Evolutionary conservation across 495 filamentous ascomycete species (phyloP), one percentile per base, ranked within the genome.

Genomic region (Penicillium arizonense): DNA sequence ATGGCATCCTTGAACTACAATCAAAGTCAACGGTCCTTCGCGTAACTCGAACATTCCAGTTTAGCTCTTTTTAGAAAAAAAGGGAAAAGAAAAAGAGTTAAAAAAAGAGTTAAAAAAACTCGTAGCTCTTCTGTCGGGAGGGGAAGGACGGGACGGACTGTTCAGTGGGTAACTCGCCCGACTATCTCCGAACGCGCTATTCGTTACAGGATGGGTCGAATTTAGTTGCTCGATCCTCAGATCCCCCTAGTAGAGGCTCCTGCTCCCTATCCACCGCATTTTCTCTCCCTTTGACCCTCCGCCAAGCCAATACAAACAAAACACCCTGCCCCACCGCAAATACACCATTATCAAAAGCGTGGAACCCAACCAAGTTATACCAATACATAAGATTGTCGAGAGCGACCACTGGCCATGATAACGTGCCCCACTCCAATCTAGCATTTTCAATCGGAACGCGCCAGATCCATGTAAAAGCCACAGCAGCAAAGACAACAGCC

Each of bases 381-480:
- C 44, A 47, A 23, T 47, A 47, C 44, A 35, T 36, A 32, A 47
- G 14, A 47, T 18, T 20, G 21, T 47, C 44, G 14, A 18, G 12
- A 32, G 43, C 32, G 24, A 28, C 30, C 16, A 33, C 18, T 1
- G 30, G 32, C 44, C 44, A 47, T 20, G 10, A 11, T 32, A 33
- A 35, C 32, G 20, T 3, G 7, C 32, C 28, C 28, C 30, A 47
- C 3, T 3, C 44, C 14, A 20, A 18, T 13, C 44, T 10, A 35
- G 14, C 8, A 28, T 47, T 36, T 14, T 47, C 30, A 12, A 47
- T 36, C 14, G 44, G 28, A 35, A 47, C 44, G n/a, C 32, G 44
- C 44, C 44, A 47, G 35, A 36, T 47, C 44, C 44, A 47, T 33
- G 44, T 36, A 47, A 47, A 47, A 21, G 44, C 28, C 13, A 47